phyloP scores from a whole-genome alignment of 306 rosid species.

The Clitoria ternatea region DNA sequence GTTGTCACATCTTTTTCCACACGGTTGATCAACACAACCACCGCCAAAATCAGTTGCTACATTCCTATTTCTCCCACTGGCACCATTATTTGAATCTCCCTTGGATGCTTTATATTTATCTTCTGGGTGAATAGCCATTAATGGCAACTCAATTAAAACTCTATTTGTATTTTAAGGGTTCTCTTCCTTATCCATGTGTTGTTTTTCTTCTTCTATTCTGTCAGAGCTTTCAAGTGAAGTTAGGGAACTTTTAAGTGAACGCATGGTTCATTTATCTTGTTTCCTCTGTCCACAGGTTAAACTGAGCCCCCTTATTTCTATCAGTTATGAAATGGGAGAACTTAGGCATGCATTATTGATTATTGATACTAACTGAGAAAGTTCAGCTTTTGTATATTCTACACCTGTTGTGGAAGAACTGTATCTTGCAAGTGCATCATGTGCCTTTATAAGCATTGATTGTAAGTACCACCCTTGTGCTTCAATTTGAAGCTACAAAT shows the following conservation, averaged over 20 bases:
- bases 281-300: too few species aligned
- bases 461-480: slow-evolving; percentile 85
- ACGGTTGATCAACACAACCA: slow-evolving; percentile 33
- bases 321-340: slow-evolving; percentile 52
- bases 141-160: slow-evolving; percentile 39
- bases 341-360: slow-evolving; percentile 45
- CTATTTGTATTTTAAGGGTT: slow-evolving; percentile 19
- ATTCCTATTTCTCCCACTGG: slow-evolving; percentile 46
- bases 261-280: too few species aligned
- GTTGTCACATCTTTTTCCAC: slow-evolving; percentile 30
- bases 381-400: slow-evolving; percentile 55
- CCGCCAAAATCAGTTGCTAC: slow-evolving; percentile 36
- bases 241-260: too few species aligned
- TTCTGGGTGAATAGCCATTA: slow-evolving; percentile 35
- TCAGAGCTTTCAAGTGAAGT: slow-evolving; percentile 63
- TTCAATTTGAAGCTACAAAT: slow-evolving; percentile 72
- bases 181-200: slow-evolving; percentile 4
- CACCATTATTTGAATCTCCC: slow-evolving; percentile 13
- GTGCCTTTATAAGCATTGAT: slow-evolving; percentile 63
- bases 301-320: too few species aligned
- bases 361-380: slow-evolving; percentile 53
- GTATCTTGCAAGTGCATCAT: too few species aligned
- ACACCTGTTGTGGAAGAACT: slow-evolving; percentile 46
- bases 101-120: too few species aligned
- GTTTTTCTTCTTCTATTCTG: slow-evolving; percentile 41